A percentile compares a stretch with the other conserved stretches of the same genome.
phyloP scores from a whole-genome alignment of 2,329 filamentous ascomycete genomes.

The Fonsecaea monophora region DNA sequence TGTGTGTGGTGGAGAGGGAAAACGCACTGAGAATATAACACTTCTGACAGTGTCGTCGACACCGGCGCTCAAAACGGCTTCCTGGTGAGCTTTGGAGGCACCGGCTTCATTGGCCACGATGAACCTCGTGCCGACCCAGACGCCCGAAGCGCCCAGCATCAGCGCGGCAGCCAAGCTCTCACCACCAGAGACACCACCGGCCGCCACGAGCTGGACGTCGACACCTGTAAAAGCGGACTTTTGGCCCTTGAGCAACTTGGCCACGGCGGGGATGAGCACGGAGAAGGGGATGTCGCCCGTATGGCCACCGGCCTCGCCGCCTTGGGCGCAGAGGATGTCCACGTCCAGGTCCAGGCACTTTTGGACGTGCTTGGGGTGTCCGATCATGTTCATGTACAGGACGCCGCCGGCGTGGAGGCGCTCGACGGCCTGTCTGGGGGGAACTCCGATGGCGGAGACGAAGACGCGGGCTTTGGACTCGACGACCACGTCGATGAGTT shows the following conservation, averaged over 20 bases:
- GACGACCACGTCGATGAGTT: constrained; percentile 79
- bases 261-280: constrained; percentile 77
- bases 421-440: constrained; percentile 69
- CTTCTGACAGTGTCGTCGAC: constrained; percentile 77
- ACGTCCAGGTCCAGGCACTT: constrained; percentile 80
- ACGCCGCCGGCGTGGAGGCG: constrained; percentile 73
- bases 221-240: constrained; percentile 67
- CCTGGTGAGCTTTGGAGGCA: constrained; percentile 28
- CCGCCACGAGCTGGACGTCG: constrained; percentile 75
- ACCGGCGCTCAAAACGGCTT: constrained; percentile 67
- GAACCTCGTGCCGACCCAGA: constrained; percentile 86
- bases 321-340: constrained; percentile 52
- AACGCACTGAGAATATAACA: constrained; percentile 67
- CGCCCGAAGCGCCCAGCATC: constrained; percentile 79
- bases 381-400: constrained; percentile 88
- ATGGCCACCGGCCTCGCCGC: constrained; percentile 66
- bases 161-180: constrained; percentile 73
- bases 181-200: constrained; percentile 78
- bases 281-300: constrained; percentile 77
- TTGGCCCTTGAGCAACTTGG: constrained; percentile 74
- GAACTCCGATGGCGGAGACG: constrained; percentile 79
- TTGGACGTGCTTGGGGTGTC: constrained; percentile 78
- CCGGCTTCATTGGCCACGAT: constrained; percentile 76
- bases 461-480: constrained; percentile 76
- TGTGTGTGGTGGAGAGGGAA: background rate